A percentile compares a stretch with the other conserved stretches of the same genome.
Conservation (phyloP, 306 rosid species). For the Vigna radiata region DNA sequence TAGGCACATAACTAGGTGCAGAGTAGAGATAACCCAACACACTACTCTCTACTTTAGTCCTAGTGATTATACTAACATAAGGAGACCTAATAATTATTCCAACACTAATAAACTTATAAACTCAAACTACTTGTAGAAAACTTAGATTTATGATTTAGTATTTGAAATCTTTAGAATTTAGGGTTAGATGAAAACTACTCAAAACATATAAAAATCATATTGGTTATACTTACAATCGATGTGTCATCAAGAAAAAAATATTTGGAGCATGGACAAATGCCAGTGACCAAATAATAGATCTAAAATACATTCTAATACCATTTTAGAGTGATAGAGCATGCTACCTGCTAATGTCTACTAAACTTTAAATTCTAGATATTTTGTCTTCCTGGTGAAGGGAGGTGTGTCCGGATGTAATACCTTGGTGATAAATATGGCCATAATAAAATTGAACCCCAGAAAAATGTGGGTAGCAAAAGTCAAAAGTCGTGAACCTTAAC, state of each 20-base stretch:
- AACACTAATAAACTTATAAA: neutral
- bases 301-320: too few species aligned
- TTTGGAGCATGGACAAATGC: neutral
- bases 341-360: neutral
- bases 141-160: neutral
- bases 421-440: neutral
- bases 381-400: neutral
- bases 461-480: neutral
- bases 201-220: neutral
- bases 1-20: too few species aligned
- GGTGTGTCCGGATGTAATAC: neutral
- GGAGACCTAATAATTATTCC: too few species aligned
- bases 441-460: neutral
- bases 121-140: too few species aligned
- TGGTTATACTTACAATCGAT: neutral
- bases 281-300: neutral
- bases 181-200: neutral
- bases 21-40: too few species aligned
- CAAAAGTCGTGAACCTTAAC: neutral
- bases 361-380: neutral
- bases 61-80: too few species aligned
- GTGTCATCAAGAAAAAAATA: neutral
- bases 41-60: too few species aligned
- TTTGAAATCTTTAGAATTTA: neutral
- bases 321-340: neutral